Percentiles rank a stretch among this genome's conserved stretches.
phyloP scores from a whole-genome alignment of 1,284 basidiomycete genomes.

The Athelia psychrophila region DNA sequence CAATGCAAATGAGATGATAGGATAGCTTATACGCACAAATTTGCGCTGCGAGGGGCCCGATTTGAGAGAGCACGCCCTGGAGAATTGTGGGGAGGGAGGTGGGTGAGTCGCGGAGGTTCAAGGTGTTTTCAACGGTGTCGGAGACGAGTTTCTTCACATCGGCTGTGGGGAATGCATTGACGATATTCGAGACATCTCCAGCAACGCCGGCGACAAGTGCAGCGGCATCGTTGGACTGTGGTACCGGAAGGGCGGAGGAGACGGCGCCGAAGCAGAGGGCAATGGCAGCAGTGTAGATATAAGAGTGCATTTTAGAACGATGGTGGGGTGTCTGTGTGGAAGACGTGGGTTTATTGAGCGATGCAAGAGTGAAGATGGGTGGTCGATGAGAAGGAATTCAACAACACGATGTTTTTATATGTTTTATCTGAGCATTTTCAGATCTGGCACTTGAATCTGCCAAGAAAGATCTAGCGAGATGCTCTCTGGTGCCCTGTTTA shows the following conservation, averaged over 20 bases:
- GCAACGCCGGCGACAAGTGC: slow-evolving; percentile 17
- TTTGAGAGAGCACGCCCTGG: slow-evolving; percentile 8
- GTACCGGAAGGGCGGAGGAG: slow-evolving; percentile 10
- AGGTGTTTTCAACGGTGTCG: slow-evolving; percentile 1
- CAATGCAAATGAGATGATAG: neutral
- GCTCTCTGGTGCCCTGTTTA: too few relatives aligned
- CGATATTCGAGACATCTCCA: slow-evolving; percentile 7
- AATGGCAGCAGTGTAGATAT: slow-evolving; percentile 37
- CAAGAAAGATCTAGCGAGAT: too few relatives aligned
- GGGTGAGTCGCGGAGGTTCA: slow-evolving; percentile 3
- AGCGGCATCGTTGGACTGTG: slow-evolving; percentile 14
- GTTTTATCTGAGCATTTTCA: too few relatives aligned
- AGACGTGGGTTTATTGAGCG: neutral
- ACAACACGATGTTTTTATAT: too few relatives aligned
- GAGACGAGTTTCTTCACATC: slow-evolving; percentile 4
- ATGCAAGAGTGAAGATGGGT: neutral
- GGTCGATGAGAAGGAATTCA: neutral
- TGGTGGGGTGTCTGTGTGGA: slow-evolving; percentile 26
- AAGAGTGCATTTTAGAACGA: slow-evolving; percentile 47
- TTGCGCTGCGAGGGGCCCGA: slow-evolving; percentile 20
- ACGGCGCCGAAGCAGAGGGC: slow-evolving; percentile 30
- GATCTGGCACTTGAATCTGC: too few relatives aligned
- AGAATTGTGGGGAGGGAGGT: slow-evolving; percentile 22
- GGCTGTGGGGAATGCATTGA: slow-evolving; percentile 6
- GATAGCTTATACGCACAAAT: slow-evolving; percentile 25